Evolutionary conservation across 2,329 filamentous ascomycete genomes (phyloP).

Genomic region (Diaporthe citriasiana): DNA sequence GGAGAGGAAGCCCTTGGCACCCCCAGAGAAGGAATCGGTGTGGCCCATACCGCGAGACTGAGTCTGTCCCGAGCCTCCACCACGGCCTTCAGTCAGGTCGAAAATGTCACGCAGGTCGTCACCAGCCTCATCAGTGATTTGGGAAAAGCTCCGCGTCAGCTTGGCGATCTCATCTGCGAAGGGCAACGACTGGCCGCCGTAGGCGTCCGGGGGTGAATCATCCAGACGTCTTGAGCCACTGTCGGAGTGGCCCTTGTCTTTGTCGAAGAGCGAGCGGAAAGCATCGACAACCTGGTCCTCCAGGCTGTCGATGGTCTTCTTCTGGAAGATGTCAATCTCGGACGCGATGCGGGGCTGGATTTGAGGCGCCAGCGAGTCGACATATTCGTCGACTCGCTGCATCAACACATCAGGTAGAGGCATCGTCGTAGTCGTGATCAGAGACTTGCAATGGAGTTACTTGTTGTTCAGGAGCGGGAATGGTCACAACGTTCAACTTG

Average conservation of each 20-base stretch:
- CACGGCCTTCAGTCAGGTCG: conserved; percentile 55
- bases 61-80: conserved; percentile 21
- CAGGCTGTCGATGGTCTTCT: conserved; percentile 61
- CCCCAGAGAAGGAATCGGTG: conserved; percentile 44
- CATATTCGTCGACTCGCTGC: conserved; percentile 57
- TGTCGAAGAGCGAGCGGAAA: conserved; percentile 60
- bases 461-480: background rate
- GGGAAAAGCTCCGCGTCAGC: conserved; percentile 57
- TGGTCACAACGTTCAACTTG: background rate
- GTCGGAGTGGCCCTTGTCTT: conserved; percentile 46
- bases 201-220: conserved; percentile 55
- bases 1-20: conserved; percentile 55
- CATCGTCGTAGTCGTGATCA: background rate
- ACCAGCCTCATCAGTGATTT: conserved; percentile 57
- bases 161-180: conserved; percentile 62
- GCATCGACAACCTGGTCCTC: conserved; percentile 60
- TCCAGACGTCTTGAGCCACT: conserved; percentile 48
- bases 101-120: conserved; percentile 62
- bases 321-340: conserved; percentile 60
- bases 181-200: conserved; percentile 57
- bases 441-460: background rate
- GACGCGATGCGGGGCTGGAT: conserved; percentile 61
- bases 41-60: conserved; percentile 49
- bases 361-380: conserved; percentile 61
- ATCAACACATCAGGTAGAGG: conserved; percentile 17